Conservation (phyloP, 106 monocot genomes). For the Xerophyta viscosa region DNA sequence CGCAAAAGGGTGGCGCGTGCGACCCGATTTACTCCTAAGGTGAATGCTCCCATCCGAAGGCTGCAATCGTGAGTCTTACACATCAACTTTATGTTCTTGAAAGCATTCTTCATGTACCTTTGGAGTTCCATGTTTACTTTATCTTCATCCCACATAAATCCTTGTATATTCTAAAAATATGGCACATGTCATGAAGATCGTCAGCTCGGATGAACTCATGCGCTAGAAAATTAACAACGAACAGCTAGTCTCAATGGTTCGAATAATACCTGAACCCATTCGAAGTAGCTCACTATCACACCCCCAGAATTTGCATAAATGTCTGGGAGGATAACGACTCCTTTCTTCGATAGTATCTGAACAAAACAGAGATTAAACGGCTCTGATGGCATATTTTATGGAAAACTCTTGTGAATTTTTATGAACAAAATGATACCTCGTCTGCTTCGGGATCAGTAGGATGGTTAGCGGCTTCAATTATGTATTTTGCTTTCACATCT, state of each 20-base stretch:
- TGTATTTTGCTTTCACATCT: not conserved
- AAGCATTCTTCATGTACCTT: constrained; percentile 29
- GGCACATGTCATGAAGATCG: not conserved
- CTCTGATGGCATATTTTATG: no score
- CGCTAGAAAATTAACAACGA: not conserved
- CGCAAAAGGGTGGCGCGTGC: not conserved
- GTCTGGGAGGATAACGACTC: constrained; percentile 75
- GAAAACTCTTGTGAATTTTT: no score
- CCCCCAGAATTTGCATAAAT: constrained; percentile 91
- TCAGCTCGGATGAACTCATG: no score
- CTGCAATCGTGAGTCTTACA: constrained; percentile 32
- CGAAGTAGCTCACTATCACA: constrained; percentile 56
- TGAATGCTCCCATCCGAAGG: constrained; percentile 43
- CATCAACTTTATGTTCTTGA: constrained; percentile 26
- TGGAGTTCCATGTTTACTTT: constrained; percentile 31
- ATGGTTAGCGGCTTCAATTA: not conserved
- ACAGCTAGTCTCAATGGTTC: not conserved
- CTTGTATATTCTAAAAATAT: constrained; percentile 41
- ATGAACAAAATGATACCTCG: no score
- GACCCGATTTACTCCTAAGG: constrained; percentile 10
- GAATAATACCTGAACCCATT: constrained; percentile 5
- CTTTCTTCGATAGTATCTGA: constrained; percentile 83
- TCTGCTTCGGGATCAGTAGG: not conserved
- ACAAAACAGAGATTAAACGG: not conserved
- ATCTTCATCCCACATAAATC: constrained; percentile 44